These are phyloP conservation scores for Linderniella brevidens DNA, from an alignment of 257 asterid genomes.

Conservation along the genomic window DNA sequence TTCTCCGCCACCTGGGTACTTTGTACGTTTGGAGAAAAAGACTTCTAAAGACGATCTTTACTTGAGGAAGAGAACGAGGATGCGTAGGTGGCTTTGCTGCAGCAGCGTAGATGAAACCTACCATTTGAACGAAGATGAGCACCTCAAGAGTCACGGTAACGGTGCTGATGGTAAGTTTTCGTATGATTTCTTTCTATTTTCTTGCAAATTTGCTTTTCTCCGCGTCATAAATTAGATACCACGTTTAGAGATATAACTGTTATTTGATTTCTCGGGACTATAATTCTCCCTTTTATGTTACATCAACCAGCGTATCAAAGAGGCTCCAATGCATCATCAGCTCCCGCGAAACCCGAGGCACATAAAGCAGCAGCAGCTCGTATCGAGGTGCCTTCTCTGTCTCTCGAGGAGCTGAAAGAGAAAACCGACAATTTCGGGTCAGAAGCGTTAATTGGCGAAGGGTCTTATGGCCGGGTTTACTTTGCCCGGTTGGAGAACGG, in stretches of 20 bases:
- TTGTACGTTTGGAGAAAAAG: constrained; percentile 36
- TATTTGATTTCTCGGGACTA: no score
- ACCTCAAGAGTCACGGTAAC: background rate
- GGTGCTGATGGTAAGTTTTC: no score
- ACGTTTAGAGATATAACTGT: no score
- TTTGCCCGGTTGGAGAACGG: constrained; percentile 49
- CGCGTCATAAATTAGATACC: no score
- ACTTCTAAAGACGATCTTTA: constrained; percentile 25
- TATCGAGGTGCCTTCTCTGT: constrained; percentile 64
- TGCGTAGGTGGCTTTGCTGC: no score
- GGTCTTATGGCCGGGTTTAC: constrained; percentile 88
- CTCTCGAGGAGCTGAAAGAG: constrained; percentile 67
- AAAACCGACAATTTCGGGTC: constrained; percentile 81
- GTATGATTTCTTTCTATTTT: no score
- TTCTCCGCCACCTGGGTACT: constrained; percentile 60
- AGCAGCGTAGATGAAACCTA: no score
- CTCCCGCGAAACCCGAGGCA: constrained; percentile 52
- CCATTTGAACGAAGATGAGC: no score
- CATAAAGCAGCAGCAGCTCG: constrained; percentile 46
- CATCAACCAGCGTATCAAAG: constrained; percentile 33
- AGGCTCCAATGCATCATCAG: constrained; percentile 33
- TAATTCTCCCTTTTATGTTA: no score
- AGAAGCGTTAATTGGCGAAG: constrained; percentile 77
- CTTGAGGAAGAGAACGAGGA: no score
- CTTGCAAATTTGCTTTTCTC: no score